Evolutionary conservation across 305 asterid species (phyloP).

Genomic region (Solanum hybrid): DNA sequence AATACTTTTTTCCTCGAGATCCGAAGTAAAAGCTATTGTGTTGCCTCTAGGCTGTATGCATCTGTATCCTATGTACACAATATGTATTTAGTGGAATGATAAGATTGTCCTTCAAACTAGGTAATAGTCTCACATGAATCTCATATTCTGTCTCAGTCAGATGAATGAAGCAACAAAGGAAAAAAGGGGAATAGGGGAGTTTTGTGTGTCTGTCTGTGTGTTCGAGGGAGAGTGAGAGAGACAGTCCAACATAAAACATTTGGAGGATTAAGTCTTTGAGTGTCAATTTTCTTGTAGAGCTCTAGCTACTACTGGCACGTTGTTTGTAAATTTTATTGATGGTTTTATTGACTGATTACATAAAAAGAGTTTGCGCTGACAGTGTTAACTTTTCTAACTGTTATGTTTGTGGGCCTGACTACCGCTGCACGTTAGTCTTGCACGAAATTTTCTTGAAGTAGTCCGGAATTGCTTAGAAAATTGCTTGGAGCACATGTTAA

Average conservation of each 20-base stretch:
- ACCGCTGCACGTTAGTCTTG: not conserved
- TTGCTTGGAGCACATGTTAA: not conserved
- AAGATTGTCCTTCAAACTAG: not conserved
- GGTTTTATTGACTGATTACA: not conserved
- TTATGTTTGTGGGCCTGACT: not conserved
- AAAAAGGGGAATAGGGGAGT: not conserved
- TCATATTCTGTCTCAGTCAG: not conserved
- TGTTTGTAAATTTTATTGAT: not conserved
- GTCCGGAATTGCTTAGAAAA: not conserved
- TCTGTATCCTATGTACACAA: not conserved
- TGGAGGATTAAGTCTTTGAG: not conserved
- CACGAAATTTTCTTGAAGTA: not conserved
- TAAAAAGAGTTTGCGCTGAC: not conserved
- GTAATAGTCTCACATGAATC: not conserved
- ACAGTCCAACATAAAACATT: not conserved
- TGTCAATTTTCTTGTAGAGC: not conserved
- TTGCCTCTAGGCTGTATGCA: not conserved
- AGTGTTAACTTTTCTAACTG: not conserved
- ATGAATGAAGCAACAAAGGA: not conserved
- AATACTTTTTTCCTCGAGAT: not conserved
- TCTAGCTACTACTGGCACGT: not conserved
- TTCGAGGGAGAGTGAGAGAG: not conserved
- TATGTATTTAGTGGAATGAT: not conserved
- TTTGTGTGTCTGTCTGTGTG: not conserved
- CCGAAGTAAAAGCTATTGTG: not conserved